These are phyloP conservation scores for Arabidopsis hybrid DNA, from an alignment of 441 rosid genomes.

Conservation along the genomic window DNA sequence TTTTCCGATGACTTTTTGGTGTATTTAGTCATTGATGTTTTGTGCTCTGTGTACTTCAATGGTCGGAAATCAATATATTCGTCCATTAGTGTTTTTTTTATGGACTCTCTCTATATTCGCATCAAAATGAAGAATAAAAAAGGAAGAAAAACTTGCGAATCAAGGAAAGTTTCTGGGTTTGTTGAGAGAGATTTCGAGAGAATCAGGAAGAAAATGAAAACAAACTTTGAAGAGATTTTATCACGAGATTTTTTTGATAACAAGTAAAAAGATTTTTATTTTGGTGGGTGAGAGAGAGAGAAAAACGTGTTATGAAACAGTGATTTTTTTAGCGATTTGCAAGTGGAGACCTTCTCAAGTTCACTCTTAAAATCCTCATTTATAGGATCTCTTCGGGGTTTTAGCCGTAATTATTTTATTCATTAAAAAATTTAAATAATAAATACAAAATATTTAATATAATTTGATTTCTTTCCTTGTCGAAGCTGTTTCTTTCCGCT, in stretches of 20 bases:
- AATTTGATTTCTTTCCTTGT: background rate
- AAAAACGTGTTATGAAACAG: slow-evolving; percentile 40
- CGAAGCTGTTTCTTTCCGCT: slow-evolving; percentile 33
- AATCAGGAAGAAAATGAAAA: background rate
- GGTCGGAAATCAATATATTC: slow-evolving; percentile 62
- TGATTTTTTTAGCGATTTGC: slow-evolving; percentile 11
- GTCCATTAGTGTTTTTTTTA: slow-evolving; percentile 29
- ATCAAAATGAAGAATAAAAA: slow-evolving; percentile 40
- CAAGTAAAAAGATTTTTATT: too few species aligned
- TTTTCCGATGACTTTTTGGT: slow-evolving; percentile 44
- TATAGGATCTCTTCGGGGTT: slow-evolving; percentile 62
- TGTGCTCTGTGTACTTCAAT: slow-evolving; percentile 69
- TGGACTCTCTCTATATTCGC: slow-evolving; percentile 35
- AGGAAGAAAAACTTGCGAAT: slow-evolving; percentile 38
- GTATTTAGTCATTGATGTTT: slow-evolving; percentile 53
- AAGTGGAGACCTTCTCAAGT: slow-evolving; percentile 40
- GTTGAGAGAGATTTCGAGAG: slow-evolving; percentile 34
- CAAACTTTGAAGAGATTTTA: slow-evolving; percentile 1
- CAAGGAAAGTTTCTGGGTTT: slow-evolving; percentile 39
- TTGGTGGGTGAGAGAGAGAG: slow-evolving; percentile 30
- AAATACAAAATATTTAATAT: background rate
- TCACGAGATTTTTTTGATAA: slow-evolving; percentile 12
- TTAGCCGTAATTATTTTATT: slow-evolving; percentile 54
- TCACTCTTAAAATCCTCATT: slow-evolving; percentile 62
- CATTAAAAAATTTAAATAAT: background rate